phyloP scores from a whole-genome alignment of 1,284 basidiomycete genomes.

The Ganoderma resinaceum region DNA sequence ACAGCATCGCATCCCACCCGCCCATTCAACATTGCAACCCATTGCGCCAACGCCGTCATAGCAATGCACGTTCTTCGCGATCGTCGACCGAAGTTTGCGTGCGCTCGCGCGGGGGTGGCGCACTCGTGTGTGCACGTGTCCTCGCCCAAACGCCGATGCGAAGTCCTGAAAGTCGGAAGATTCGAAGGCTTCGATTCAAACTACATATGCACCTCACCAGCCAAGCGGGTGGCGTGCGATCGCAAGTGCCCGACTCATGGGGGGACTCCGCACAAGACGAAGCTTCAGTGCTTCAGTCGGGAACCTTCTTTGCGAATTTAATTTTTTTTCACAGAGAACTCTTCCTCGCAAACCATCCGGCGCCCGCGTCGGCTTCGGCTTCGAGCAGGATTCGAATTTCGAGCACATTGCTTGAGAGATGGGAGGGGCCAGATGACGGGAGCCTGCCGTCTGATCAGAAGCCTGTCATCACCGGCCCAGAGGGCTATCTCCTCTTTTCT shows the following conservation, averaged over 20 bases:
- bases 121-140: background rate
- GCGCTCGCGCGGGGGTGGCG: background rate
- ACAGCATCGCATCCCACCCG: slow-evolving; percentile 4
- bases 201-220: background rate
- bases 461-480: background rate
- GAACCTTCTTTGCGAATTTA: background rate
- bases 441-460: slow-evolving; percentile 6
- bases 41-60: slow-evolving; percentile 3
- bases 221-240: background rate
- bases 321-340: background rate
- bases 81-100: slow-evolving; percentile 3
- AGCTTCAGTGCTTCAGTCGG: background rate
- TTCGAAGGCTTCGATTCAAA: background rate
- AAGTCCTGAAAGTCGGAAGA: background rate
- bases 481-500: slow-evolving; percentile 5
- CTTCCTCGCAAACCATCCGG: background rate
- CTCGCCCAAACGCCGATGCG: background rate
- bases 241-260: background rate
- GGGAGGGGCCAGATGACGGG: slow-evolving; percentile 1
- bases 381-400: slow-evolving; percentile 1
- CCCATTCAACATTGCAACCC: background rate
- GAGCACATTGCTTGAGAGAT: background rate
- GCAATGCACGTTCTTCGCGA: slow-evolving; percentile 4
- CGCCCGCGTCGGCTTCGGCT: background rate
- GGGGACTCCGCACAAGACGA: slow-evolving; percentile 1